Base-by-base conservation (phyloP, 257 asterid genomes). In the Echium plantagineum region DNA sequence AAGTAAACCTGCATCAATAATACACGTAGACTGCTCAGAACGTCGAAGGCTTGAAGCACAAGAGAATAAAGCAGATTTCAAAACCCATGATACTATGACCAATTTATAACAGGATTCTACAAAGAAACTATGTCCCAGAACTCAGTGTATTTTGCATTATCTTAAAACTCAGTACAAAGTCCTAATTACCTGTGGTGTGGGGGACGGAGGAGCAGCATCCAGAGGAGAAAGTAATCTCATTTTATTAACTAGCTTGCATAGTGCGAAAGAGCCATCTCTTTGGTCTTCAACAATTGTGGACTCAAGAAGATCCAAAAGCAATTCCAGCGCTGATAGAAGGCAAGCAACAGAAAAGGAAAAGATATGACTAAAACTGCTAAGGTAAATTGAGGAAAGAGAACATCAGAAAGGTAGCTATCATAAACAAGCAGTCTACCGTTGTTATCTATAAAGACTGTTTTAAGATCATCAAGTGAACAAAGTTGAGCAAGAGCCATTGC, bases 171-270 rank as follows among this genome's bases (percentile, higher is more conserved):
- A 21, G 47, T 10, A 19, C 9, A 63, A 60, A 69, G 52, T 42
- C 17, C 3, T 42, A 42, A 3, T 42, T 55, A 93, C 99, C 96
- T 93, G 95, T 61, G 95, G 95, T 67, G 65, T 66, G 30, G 97
- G 97, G 57, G 99, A 93, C 32, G 90, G 96, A 71, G 99, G 99
- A 74, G 99, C 99, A 35, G 97, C 91, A 78, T 93, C 97, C 56
- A 83, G 64, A 20, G 90, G 84, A 66, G 95, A 89, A 66, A 84
- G 85, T 35, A 89, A 78, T 80, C 75, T 85, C 6, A 85, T 94
- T 81, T 89, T 93, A 66, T 73, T 72, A 51, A 96, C 85, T 77
- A 93, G 68, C 72, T 76, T 85, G 80, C 87, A 86, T 62, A 93
- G 69, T 57, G 99, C 99, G 66, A 78, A 60, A 22, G 99, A 84